These are phyloP conservation scores for Butyriboletus loyo DNA, from an alignment of 768 basidiomycete species.

Conservation along the genomic window DNA sequence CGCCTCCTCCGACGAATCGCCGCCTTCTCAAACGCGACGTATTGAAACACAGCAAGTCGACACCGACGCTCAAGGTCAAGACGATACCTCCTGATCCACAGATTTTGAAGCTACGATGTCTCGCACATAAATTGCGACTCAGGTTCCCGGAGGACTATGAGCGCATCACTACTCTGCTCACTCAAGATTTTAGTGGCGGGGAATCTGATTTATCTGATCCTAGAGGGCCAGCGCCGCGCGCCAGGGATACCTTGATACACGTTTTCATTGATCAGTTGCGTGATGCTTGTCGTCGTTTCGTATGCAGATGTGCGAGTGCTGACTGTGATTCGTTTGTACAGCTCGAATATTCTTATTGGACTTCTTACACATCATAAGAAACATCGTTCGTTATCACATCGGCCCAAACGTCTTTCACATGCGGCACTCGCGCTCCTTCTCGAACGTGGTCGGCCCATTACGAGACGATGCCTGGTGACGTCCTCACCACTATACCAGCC, in stretches of 20 bases:
- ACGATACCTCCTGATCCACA: slow-evolving; percentile 45
- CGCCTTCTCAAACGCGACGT: slow-evolving; percentile 19
- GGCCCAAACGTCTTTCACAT: slow-evolving; percentile 64
- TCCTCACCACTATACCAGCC: slow-evolving; percentile 84
- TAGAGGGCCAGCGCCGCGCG: slow-evolving; percentile 31
- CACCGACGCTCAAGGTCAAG: slow-evolving; percentile 40
- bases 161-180: slow-evolving; percentile 30
- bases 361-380: slow-evolving; percentile 68
- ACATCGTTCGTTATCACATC: slow-evolving; percentile 38
- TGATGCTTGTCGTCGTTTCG: not conserved
- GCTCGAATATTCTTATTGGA: slow-evolving; percentile 87
- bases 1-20: slow-evolving; percentile 27
- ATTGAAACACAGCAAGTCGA: slow-evolving; percentile 46
- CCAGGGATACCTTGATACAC: slow-evolving; percentile 35
- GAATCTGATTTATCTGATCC: slow-evolving; percentile 36
- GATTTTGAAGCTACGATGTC: slow-evolving; percentile 48
- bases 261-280: slow-evolving; percentile 46
- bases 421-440: slow-evolving; percentile 73
- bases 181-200: slow-evolving; percentile 34
- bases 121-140: slow-evolving; percentile 55
- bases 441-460: slow-evolving; percentile 76
- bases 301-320: not conserved
- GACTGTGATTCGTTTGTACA: slow-evolving; percentile 27
- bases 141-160: slow-evolving; percentile 53
- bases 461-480: slow-evolving; percentile 71